Conservation (phyloP, 495 filamentous ascomycete genomes). For the Penicillium arizonense region DNA sequence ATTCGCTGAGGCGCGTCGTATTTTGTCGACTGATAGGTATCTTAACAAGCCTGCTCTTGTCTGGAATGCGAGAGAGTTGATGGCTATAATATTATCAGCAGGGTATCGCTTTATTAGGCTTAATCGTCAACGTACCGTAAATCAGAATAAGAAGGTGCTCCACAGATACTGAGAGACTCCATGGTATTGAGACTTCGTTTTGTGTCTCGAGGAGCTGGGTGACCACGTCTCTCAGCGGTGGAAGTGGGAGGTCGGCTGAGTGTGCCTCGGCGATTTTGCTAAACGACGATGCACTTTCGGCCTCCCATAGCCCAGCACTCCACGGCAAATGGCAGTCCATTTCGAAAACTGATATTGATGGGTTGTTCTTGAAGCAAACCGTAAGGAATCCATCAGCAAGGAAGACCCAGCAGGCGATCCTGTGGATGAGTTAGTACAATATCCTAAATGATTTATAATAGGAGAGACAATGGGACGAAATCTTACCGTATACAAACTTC, state of each 20-base stretch:
- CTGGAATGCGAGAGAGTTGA: constrained; percentile 35
- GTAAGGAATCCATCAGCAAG: constrained; percentile 41
- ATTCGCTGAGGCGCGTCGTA: constrained; percentile 29
- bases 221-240: constrained; percentile 26
- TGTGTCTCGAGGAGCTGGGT: constrained; percentile 24
- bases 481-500: constrained; percentile 35
- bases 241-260: constrained; percentile 15
- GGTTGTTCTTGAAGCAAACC: constrained; percentile 40
- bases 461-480: not conserved
- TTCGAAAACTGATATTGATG: constrained; percentile 34
- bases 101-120: not conserved
- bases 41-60: constrained; percentile 27
- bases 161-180: constrained; percentile 26
- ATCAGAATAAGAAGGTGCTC: constrained; percentile 39
- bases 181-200: constrained; percentile 14
- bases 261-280: constrained; percentile 16
- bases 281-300: constrained; percentile 31
- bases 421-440: constrained; percentile 4
- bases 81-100: constrained; percentile 18
- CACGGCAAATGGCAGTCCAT: constrained; percentile 39
- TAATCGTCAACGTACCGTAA: constrained; percentile 26
- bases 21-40: constrained; percentile 26
- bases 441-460: not conserved
- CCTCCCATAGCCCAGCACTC: constrained; percentile 36
- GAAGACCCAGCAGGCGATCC: constrained; percentile 37